Evolutionary conservation across 2,329 filamentous ascomycete species (phyloP).

Genomic region (Myriosclerotinia curreyana): DNA sequence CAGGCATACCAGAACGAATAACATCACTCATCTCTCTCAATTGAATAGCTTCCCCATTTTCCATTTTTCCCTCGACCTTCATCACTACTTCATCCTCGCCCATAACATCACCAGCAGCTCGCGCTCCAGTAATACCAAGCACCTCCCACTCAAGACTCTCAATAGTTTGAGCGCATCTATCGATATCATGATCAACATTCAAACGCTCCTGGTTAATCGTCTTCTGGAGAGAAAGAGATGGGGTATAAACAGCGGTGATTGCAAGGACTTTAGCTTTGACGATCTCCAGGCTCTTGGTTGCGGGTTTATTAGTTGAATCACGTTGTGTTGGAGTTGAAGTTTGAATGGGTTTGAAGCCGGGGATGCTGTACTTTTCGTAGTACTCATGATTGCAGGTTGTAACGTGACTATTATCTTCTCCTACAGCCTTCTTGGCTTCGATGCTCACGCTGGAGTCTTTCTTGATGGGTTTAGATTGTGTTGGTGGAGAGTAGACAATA

Average conservation of each 20-base stretch:
- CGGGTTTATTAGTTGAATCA: no score
- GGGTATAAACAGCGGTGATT: background rate
- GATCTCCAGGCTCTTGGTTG: background rate
- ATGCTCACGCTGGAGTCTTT: no score
- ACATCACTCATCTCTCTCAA: background rate
- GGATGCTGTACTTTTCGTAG: background rate
- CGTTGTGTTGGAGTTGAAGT: no score
- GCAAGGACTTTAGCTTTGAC: background rate
- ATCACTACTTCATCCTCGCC: background rate
- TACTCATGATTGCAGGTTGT: background rate
- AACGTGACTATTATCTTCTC: background rate
- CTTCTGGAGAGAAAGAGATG: background rate
- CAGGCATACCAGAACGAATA: background rate
- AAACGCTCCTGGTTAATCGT: background rate
- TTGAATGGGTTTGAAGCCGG: background rate
- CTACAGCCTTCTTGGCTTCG: no score
- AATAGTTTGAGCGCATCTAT: background rate
- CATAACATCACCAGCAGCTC: background rate
- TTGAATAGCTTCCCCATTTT: accelerated
- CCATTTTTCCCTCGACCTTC: background rate
- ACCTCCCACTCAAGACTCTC: background rate
- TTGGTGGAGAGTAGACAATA: background rate
- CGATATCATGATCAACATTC: background rate
- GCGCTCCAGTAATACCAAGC: background rate
- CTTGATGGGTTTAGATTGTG: background rate